Percentiles rank a stretch among this genome's conserved stretches.
These are phyloP conservation scores for Ophiosphaerella korrae DNA, from an alignment of 2,329 filamentous ascomycete genomes.

Conservation along the genomic window DNA sequence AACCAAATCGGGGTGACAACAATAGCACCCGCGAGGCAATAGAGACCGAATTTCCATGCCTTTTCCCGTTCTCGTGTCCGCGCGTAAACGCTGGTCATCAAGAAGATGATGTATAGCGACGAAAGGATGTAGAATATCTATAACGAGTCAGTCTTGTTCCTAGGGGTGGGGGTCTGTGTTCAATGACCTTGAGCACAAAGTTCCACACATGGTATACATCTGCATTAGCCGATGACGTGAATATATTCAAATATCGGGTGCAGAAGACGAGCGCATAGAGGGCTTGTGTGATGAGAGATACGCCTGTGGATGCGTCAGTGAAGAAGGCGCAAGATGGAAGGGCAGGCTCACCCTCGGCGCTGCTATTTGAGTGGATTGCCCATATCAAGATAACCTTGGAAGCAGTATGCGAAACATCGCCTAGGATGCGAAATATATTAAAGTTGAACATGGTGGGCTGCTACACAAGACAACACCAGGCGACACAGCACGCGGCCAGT, in stretches of 20 bases:
- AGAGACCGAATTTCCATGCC: constrained; percentile 87
- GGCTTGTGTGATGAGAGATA: constrained; percentile 88
- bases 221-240: constrained; percentile 53
- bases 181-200: constrained; percentile 70
- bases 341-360: constrained; percentile 70
- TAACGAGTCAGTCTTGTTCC: constrained; percentile 14
- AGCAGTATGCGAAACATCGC: constrained; percentile 80
- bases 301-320: constrained; percentile 57
- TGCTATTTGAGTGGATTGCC: constrained; percentile 85
- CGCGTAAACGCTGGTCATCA: constrained; percentile 87
- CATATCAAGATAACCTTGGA: constrained; percentile 92
- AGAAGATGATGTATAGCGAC: constrained; percentile 81
- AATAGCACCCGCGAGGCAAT: constrained; percentile 68
- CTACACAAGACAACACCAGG: constrained; percentile 12
- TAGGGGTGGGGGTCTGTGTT: neutral
- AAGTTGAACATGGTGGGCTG: constrained; percentile 36
- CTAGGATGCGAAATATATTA: constrained; percentile 73
- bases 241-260: constrained; percentile 85
- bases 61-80: constrained; percentile 88
- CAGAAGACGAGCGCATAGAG: constrained; percentile 87
- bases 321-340: neutral
- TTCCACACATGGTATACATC: constrained; percentile 57
- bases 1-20: constrained; percentile 74
- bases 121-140: constrained; percentile 80
- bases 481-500: constrained; percentile 32